phyloP scores from a whole-genome alignment of 2,329 filamentous ascomycete genomes.

The Dothidotthia symphoricarpi region DNA sequence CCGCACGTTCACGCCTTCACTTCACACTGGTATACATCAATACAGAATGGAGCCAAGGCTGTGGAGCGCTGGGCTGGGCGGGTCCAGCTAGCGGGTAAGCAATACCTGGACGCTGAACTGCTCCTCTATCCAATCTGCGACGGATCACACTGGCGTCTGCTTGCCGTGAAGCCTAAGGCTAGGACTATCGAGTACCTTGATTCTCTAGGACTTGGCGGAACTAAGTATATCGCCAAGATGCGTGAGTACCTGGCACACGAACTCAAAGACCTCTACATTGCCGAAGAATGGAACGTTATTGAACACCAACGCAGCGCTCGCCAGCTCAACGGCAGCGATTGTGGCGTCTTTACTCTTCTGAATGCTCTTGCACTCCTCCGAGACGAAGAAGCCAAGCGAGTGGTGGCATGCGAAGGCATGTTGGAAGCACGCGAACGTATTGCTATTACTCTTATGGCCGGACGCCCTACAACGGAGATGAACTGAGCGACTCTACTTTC shows the following conservation, averaged over 20 bases:
- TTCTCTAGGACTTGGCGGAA: conserved; percentile 54
- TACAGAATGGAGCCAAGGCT: conserved; percentile 35
- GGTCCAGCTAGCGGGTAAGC: conserved; percentile 41
- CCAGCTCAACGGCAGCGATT: conserved; percentile 70
- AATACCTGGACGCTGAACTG: conserved; percentile 64
- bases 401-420: conserved; percentile 57
- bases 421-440: conserved; percentile 60
- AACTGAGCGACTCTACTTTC: conserved; percentile 11
- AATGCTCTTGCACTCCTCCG: conserved; percentile 63
- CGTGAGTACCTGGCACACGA: conserved; percentile 59
- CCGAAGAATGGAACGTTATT: conserved; percentile 60
- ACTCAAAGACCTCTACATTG: conserved; percentile 56
- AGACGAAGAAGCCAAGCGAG: conserved; percentile 38
- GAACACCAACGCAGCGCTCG: conserved; percentile 47
- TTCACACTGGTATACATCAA: conserved; percentile 63
- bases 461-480: conserved; percentile 31
- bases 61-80: conserved; percentile 51
- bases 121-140: conserved; percentile 69
- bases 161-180: conserved; percentile 63
- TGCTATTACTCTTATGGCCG: conserved; percentile 64
- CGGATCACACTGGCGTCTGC: conserved; percentile 66
- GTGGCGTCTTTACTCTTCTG: conserved; percentile 73
- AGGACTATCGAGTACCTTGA: conserved; percentile 68
- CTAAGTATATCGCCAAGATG: conserved; percentile 20
- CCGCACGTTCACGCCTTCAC: conserved; percentile 64